Evolutionary conservation across 768 basidiomycete genomes (phyloP).

Genomic region (Kwoniella sp.): DNA sequence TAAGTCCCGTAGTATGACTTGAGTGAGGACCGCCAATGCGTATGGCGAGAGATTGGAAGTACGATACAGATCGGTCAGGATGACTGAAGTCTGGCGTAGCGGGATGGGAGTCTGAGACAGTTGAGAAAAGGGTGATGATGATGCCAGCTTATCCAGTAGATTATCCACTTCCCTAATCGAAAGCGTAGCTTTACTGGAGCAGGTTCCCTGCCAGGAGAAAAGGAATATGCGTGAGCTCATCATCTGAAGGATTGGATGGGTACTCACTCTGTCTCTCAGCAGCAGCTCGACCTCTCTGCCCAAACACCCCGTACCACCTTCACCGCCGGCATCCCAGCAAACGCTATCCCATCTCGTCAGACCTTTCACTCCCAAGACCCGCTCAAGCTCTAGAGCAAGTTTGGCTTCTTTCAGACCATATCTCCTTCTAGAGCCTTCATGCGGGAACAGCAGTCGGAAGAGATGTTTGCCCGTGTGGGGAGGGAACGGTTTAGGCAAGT

Average conservation of each 20-base stretch:
- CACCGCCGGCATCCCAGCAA: slow-evolving; percentile 58
- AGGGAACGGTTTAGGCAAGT: slow-evolving; percentile 58
- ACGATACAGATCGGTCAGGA: slow-evolving; percentile 66
- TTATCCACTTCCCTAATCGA: slow-evolving; percentile 62
- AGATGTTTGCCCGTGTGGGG: slow-evolving; percentile 64
- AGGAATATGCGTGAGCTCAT: too few relatives aligned
- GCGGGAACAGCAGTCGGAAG: slow-evolving; percentile 80
- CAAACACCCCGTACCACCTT: slow-evolving; percentile 65
- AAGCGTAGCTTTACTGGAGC: slow-evolving; percentile 48
- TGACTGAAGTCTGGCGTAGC: slow-evolving; percentile 29
- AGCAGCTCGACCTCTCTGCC: slow-evolving; percentile 66
- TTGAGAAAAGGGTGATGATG: slow-evolving; percentile 66
- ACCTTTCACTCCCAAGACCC: slow-evolving; percentile 37
- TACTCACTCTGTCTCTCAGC: slow-evolving; percentile 59
- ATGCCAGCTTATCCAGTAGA: slow-evolving; percentile 74
- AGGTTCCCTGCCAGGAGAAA: slow-evolving; percentile 11
- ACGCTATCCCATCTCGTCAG: slow-evolving; percentile 50
- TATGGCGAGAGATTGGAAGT: slow-evolving; percentile 61
- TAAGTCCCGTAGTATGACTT: slow-evolving; percentile 86
- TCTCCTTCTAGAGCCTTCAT: slow-evolving; percentile 70
- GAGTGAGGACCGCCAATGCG: slow-evolving; percentile 72
- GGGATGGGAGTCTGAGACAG: slow-evolving; percentile 25
- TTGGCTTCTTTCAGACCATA: slow-evolving; percentile 72
- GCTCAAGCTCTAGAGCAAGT: slow-evolving; percentile 62
- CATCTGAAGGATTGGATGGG: too few relatives aligned